Evolutionary conservation across 495 filamentous ascomycete species (phyloP).

Genomic region (Friedmanniomyces endolithicus): DNA sequence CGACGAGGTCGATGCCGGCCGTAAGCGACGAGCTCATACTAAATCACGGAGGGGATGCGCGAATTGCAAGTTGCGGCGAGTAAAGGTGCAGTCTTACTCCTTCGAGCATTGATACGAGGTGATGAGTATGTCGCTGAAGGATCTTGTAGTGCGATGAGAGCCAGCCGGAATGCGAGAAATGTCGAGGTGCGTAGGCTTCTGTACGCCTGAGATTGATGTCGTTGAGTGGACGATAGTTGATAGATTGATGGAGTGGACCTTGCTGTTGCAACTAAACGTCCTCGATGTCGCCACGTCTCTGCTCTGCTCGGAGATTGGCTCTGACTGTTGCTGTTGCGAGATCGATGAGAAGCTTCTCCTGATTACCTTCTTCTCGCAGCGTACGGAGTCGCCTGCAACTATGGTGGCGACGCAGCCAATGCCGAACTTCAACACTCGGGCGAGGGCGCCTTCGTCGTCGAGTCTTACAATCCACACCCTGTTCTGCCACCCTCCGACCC

Average conservation of each 20-base stretch:
- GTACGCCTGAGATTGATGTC: neutral
- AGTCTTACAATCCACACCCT: neutral
- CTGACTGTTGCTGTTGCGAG: no score
- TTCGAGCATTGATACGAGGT: no score
- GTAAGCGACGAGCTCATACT: slow-evolving; percentile 32
- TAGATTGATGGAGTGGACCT: no score
- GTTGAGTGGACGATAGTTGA: no score
- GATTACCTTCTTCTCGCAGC: neutral
- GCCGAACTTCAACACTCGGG: slow-evolving; percentile 28
- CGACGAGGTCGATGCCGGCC: neutral
- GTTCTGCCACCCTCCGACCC: neutral
- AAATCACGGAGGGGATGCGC: slow-evolving; percentile 36
- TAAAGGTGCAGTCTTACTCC: slow-evolving; percentile 31
- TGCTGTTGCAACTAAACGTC: neutral
- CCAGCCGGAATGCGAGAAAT: slow-evolving; percentile 33
- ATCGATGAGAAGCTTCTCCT: neutral
- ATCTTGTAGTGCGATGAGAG: slow-evolving; percentile 40
- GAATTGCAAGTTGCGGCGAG: slow-evolving; percentile 38
- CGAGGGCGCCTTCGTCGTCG: slow-evolving; percentile 25
- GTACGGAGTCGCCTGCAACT: slow-evolving; percentile 36
- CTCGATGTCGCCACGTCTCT: neutral
- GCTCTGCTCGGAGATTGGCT: no score
- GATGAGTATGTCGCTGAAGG: neutral
- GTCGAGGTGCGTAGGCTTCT: slow-evolving; percentile 11
- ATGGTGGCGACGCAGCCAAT: slow-evolving; percentile 20